A percentile compares a stretch with the other conserved stretches of the same genome.
Conservation (phyloP, 2,329 filamentous ascomycete species). For the Aureobasidium leucospermi region DNA sequence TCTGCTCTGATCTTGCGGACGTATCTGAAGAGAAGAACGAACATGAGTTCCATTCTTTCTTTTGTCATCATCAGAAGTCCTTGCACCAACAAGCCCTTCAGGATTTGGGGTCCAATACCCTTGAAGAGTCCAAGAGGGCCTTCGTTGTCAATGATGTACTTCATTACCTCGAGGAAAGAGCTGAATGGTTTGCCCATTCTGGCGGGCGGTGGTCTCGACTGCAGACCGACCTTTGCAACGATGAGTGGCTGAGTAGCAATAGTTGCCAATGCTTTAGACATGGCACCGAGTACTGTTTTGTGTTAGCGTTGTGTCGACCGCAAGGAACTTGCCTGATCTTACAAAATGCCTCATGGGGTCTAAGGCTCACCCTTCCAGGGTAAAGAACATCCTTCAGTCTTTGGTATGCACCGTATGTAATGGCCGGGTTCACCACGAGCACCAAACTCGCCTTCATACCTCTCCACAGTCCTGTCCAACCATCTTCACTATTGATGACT, state of each 20-base stretch:
- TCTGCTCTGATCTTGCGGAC: slow-evolving; percentile 62
- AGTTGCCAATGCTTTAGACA: slow-evolving; percentile 89
- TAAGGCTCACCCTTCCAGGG: slow-evolving; percentile 66
- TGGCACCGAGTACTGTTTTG: slow-evolving; percentile 65
- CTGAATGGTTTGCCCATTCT: slow-evolving; percentile 88
- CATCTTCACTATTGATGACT: slow-evolving; percentile 84
- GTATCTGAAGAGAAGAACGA: slow-evolving; percentile 79
- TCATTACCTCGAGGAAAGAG: slow-evolving; percentile 89
- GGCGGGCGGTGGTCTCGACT: slow-evolving; percentile 80
- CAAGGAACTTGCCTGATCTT: slow-evolving; percentile 39
- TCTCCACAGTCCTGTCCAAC: slow-evolving; percentile 82
- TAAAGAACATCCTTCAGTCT: slow-evolving; percentile 71
- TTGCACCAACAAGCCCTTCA: slow-evolving; percentile 89
- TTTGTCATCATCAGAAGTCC: slow-evolving; percentile 99
- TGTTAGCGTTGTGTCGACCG: not conserved
- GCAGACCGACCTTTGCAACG: slow-evolving; percentile 92
- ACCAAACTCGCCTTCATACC: slow-evolving; percentile 94
- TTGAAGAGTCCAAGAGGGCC: slow-evolving; percentile 84
- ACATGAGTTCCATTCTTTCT: slow-evolving; percentile 85
- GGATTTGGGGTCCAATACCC: slow-evolving; percentile 86
- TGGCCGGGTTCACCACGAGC: slow-evolving; percentile 89
- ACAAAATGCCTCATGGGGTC: slow-evolving; percentile 87
- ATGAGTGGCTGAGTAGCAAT: slow-evolving; percentile 91
- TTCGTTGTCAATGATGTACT: slow-evolving; percentile 84
- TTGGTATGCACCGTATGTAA: slow-evolving; percentile 96